Percentiles rank a stretch among this genome's conserved stretches.
Conservation (phyloP, 2,329 filamentous ascomycete species). For the Parastagonospora avenae region DNA sequence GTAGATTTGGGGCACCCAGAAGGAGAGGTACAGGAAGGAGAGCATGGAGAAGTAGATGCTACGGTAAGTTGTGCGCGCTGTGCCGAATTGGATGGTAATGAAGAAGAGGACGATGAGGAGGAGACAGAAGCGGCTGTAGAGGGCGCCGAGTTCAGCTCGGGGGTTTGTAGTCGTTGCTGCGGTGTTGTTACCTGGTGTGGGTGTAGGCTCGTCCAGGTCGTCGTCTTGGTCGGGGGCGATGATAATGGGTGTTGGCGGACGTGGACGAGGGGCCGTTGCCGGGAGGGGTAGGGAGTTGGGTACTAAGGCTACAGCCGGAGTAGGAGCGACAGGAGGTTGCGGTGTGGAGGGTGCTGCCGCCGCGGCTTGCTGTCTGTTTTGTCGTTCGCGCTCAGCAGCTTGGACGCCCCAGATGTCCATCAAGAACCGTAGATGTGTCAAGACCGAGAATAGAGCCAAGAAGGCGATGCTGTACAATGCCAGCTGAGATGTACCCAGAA, state of each 20-base stretch:
- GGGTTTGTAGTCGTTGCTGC: conserved; percentile 31
- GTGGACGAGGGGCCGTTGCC: conserved; percentile 39
- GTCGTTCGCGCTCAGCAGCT: conserved; percentile 54
- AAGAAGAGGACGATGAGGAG: conserved; percentile 63
- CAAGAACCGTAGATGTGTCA: conserved; percentile 68
- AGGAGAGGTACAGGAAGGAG: conserved; percentile 78
- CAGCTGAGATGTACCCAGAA: conserved; percentile 60
- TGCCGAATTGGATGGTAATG: conserved; percentile 63
- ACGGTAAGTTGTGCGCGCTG: conserved; percentile 60
- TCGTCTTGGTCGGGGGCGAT: conserved; percentile 65
- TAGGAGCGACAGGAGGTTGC: conserved; percentile 25
- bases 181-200: conserved; percentile 28
- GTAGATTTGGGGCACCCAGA: conserved; percentile 91
- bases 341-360: conserved; percentile 24
- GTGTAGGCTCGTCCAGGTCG: conserved; percentile 42
- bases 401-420: conserved; percentile 72
- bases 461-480: conserved; percentile 63
- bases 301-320: conserved; percentile 15
- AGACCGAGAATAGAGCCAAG: conserved; percentile 64
- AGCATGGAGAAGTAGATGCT: conserved; percentile 66
- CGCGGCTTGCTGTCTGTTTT: conserved; percentile 51
- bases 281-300: conserved; percentile 15
- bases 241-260: conserved; percentile 61
- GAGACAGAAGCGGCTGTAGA: conserved; percentile 68
- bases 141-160: conserved; percentile 58